These are phyloP conservation scores for Crithidia bombi DNA, from an alignment of 208 protist genomes.

Conservation along the genomic window DNA sequence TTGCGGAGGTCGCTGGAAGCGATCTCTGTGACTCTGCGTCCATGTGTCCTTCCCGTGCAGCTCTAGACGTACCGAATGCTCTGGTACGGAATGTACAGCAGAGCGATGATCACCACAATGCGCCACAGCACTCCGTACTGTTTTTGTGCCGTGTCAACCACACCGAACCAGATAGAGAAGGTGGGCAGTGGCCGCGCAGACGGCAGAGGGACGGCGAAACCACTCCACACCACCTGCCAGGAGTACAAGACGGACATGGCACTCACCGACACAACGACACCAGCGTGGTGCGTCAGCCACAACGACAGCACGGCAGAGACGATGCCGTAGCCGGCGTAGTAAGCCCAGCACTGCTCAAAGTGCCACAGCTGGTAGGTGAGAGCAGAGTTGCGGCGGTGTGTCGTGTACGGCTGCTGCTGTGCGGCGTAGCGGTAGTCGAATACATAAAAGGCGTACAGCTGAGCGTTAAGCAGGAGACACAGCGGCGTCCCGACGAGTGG, in stretches of 20 bases:
- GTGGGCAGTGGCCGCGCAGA: constrained; percentile 46
- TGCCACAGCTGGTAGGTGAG: constrained; percentile 46
- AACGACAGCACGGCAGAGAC: constrained; percentile 42
- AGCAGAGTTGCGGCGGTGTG: constrained; percentile 21
- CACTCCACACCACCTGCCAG: constrained; percentile 58
- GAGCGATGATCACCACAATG: constrained; percentile 8
- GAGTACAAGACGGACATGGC: constrained; percentile 60
- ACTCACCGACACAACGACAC: constrained; percentile 46
- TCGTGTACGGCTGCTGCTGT: constrained; percentile 29
- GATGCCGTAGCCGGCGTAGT: constrained; percentile 68
- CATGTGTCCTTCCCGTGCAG: no score
- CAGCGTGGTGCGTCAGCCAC: constrained; percentile 29
- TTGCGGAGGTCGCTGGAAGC: no score
- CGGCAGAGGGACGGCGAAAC: constrained; percentile 38
- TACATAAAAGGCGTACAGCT: constrained; percentile 77
- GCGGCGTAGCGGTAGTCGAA: constrained; percentile 72
- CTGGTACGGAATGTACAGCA: constrained; percentile 29
- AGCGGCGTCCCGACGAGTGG: constrained; percentile 23
- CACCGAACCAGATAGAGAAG: constrained; percentile 56
- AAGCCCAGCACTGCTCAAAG: constrained; percentile 66
- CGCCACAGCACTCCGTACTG: constrained; percentile 36
- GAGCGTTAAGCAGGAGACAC: constrained; percentile 52
- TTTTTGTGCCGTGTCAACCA: constrained; percentile 34
- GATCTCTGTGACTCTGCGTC: neutral
- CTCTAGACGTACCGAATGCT: constrained; percentile 3